Base-by-base conservation (phyloP, 2,329 filamentous ascomycete genomes). In the Curvularia sp. region DNA sequence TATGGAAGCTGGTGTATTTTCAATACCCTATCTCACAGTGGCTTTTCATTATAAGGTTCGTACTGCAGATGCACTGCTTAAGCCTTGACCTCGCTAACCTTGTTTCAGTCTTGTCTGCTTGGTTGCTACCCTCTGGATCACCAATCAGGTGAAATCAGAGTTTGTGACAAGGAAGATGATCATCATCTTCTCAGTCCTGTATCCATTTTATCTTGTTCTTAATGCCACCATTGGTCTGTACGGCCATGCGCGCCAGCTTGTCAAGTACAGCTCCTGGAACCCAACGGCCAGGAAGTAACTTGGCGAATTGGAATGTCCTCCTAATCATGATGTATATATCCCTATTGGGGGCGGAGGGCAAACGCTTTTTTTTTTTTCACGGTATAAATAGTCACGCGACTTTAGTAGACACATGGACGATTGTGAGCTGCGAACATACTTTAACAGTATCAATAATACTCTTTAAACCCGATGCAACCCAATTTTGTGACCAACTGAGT, bases 1-100 rank as follows among this genome's bases (percentile, higher is more conserved):
- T 82, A 3, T 77, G 75, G 42, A 73, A 71, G 13, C 66, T 82
- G 7, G 68, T 82, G 28, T 83, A 81, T 69, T 82, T 82, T 62
- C 77, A 80, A 41, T 83, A 81, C 57, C 80, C 80, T 0, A 71
- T 82, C 53, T 79, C 80, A 10, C 76, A 80, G 60, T 83, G 81
- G 81, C 76, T 82, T 28, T 79, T 79, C 55, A 70, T 80, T 39
- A 75, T 79, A 27, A 79, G 78, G 78, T 80, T 73, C n/a, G 74
- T 68, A 39, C 46, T 10, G 50, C 63, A 45, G 23, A 15, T 19
- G 30, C 48, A 45, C 15, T 47, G 59, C 55, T 50, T 42, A 55
- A 39, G 27, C 12, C 49, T 41, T 27, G 49, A 46, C n/a, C 27
- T 53, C 36, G 59, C 67, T 67, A 63, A 69, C 57, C 30, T 53